Percentiles rank a stretch among this genome's conserved stretches.
Conservation (phyloP, 352 stramenopile species). For the Phytophthora rubi region DNA sequence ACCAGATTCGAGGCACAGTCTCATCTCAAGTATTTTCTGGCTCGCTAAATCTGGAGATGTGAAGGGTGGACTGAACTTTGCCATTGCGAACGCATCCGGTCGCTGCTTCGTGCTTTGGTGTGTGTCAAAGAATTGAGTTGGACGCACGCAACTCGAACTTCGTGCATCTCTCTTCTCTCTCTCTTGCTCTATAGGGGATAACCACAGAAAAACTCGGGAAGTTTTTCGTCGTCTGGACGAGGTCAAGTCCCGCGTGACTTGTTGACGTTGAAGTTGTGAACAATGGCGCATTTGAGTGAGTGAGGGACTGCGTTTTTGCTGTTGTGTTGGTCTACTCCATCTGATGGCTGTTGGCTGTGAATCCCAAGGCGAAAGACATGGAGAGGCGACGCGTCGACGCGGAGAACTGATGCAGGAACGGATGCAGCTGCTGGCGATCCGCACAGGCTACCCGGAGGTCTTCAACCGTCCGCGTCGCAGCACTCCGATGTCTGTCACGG, state of each 20-base stretch:
- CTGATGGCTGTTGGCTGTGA: neutral
- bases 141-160: neutral
- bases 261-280: constrained; percentile 29
- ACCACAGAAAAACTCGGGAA: neutral
- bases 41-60: constrained; percentile 32
- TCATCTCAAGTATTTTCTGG: constrained; percentile 2
- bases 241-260: constrained; percentile 7
- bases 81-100: constrained; percentile 8
- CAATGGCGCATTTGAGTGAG: constrained; percentile 57
- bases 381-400: constrained; percentile 54
- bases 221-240: neutral
- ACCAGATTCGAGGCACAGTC: constrained; percentile 1
- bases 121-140: neutral
- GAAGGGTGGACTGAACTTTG: constrained; percentile 7
- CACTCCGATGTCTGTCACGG: neutral
- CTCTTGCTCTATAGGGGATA: neutral
- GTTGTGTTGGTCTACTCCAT: neutral
- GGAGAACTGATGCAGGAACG: constrained; percentile 58
- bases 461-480: constrained; percentile 33
- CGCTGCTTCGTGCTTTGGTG: constrained; percentile 11
- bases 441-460: constrained; percentile 52
- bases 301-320: neutral
- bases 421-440: constrained; percentile 48
- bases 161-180: neutral
- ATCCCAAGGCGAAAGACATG: constrained; percentile 58